Evolutionary conservation across 192 early-diverging fungal genomes (phyloP).

Genomic region (Coemansia furcata): DNA sequence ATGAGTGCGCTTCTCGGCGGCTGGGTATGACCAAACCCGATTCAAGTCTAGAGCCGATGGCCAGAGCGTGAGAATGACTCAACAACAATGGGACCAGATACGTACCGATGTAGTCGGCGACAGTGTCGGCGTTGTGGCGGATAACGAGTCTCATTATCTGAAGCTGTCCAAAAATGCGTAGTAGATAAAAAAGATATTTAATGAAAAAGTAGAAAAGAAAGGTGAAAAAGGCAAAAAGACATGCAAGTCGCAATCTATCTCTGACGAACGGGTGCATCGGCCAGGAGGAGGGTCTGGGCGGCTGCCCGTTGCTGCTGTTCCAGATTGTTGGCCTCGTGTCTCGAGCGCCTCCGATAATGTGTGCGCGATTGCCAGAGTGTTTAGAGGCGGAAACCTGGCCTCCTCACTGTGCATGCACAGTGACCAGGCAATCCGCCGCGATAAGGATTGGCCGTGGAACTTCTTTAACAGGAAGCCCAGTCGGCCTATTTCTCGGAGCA

Average conservation of each 20-base stretch:
- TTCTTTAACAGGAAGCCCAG: not conserved
- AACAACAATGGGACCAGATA: constrained; percentile 28
- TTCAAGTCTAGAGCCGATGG: constrained; percentile 8
- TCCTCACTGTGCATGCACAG: not conserved
- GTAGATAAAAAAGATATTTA: not conserved
- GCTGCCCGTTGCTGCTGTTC: not conserved
- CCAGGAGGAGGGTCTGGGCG: constrained; percentile 3
- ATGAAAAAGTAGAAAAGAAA: constrained; percentile 4
- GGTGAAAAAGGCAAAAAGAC: constrained; percentile 15
- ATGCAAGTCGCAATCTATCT: constrained; percentile 6
- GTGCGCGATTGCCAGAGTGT: not conserved
- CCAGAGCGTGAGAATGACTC: not conserved
- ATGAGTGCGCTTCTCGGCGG: not conserved
- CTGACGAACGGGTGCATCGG: not conserved
- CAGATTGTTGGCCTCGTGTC: constrained; percentile 1
- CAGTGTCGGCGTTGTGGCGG: constrained; percentile 67
- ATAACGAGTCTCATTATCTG: constrained; percentile 70
- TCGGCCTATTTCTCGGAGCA: constrained; percentile 8
- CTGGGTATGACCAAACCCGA: not conserved
- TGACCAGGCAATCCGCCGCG: not conserved
- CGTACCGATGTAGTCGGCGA: constrained; percentile 69
- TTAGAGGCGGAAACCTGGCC: not conserved
- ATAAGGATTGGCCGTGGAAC: not conserved
- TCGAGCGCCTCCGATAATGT: constrained; percentile 5
- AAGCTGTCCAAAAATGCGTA: not conserved